A percentile compares a stretch with the other conserved stretches of the same genome.
Evolutionary conservation across 371 early-diverging fungal species (phyloP).

Genomic region (Lichtheimia corymbifera): DNA sequence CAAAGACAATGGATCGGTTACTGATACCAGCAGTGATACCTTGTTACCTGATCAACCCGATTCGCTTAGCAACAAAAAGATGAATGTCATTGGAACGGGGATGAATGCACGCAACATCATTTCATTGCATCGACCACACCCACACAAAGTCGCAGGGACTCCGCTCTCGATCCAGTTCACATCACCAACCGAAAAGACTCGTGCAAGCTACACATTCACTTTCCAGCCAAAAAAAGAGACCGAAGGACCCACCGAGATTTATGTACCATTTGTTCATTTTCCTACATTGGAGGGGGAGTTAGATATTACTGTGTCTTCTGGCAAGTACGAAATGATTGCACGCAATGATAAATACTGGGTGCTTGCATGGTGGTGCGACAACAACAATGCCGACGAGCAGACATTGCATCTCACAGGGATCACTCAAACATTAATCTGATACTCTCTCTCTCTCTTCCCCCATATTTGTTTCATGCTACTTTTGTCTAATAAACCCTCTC

Average conservation of each 20-base stretch:
- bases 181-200: slow-evolving; percentile 27
- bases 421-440: not conserved
- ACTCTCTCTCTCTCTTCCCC: too few relatives aligned
- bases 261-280: slow-evolving; percentile 44
- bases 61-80: not conserved
- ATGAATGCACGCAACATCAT: slow-evolving; percentile 30
- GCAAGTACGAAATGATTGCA: not conserved
- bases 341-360: slow-evolving; percentile 6
- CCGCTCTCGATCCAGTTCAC: slow-evolving; percentile 29
- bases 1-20: not conserved
- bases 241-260: slow-evolving; percentile 37
- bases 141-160: slow-evolving; percentile 30
- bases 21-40: slow-evolving; percentile 14
- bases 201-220: slow-evolving; percentile 25
- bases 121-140: slow-evolving; percentile 42
- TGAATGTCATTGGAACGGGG: not conserved
- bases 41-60: slow-evolving; percentile 7
- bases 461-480: too few relatives aligned
- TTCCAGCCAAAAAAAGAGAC: slow-evolving; percentile 10
- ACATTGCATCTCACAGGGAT: slow-evolving; percentile 2
- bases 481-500: too few relatives aligned
- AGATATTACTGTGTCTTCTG: not conserved
- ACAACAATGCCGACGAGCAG: slow-evolving; percentile 2
- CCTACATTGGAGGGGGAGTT: slow-evolving; percentile 13
- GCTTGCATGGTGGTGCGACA: slow-evolving; percentile 10